A percentile compares a stretch with the other conserved stretches of the same genome.
phyloP scores from a whole-genome alignment of 768 basidiomycete genomes.

The Tricholoma matsutake region DNA sequence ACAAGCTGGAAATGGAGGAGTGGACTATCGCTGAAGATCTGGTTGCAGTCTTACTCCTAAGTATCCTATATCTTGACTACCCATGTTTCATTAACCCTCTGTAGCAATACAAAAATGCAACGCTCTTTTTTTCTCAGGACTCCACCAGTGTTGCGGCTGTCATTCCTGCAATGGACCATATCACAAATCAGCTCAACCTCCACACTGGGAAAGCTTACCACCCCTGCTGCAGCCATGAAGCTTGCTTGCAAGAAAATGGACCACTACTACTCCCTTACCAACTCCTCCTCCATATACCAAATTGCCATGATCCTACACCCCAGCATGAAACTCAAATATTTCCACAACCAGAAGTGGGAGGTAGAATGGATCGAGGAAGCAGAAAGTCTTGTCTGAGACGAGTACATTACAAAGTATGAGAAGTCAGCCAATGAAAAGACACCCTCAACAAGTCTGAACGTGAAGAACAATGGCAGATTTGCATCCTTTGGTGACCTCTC shows the following conservation, averaged over 20 bases:
- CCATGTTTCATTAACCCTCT: no score
- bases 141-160: conserved; percentile 23
- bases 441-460: background rate
- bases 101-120: conserved; percentile 32
- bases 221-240: background rate
- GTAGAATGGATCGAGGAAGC: conserved; percentile 23
- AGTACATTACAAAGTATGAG: background rate
- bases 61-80: background rate
- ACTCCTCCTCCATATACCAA: conserved; percentile 20
- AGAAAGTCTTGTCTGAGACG: background rate
- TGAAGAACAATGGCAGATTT: background rate
- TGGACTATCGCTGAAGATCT: conserved; percentile 25
- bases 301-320: conserved; percentile 17
- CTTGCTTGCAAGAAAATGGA: conserved; percentile 21
- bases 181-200: conserved; percentile 27
- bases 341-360: conserved; percentile 21
- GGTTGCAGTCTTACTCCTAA: conserved; percentile 18
- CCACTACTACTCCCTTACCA: conserved; percentile 23
- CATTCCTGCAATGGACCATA: conserved; percentile 23
- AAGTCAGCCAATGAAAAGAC: background rate
- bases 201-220: conserved; percentile 2
- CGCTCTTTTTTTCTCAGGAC: conserved; percentile 17
- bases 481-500: background rate
- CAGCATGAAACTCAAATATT: conserved; percentile 30
- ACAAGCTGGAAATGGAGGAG: conserved; percentile 9